A percentile compares a stretch with the other conserved stretches of the same genome.
Evolutionary conservation across 202 grass and related monocot genomes (phyloP).

Genomic region (Hordeum pubiflorum): DNA sequence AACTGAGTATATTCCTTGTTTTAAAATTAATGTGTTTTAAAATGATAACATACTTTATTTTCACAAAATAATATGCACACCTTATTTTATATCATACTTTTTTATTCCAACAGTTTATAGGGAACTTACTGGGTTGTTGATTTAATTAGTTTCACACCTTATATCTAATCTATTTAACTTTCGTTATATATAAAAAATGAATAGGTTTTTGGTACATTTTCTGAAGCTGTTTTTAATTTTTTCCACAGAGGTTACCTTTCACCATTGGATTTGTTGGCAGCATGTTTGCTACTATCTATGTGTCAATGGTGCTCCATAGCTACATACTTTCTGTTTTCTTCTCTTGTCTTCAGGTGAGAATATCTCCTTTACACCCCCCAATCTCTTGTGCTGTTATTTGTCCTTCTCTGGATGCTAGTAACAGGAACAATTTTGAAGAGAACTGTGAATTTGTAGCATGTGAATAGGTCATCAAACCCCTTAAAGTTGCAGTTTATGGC

Average conservation of each 20-base stretch:
- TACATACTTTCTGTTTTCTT: conserved; percentile 96
- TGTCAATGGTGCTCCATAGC: conserved; percentile 97
- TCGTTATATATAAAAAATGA: neutral
- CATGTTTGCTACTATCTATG: conserved; percentile 88
- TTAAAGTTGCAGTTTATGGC: neutral
- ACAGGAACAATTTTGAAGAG: neutral
- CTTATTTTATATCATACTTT: neutral
- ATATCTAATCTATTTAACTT: neutral
- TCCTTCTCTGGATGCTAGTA: conserved; percentile 3
- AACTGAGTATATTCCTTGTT: neutral
- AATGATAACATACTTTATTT: neutral
- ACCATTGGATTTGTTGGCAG: conserved; percentile 82
- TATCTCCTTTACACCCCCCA: neutral
- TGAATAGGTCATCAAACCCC: neutral
- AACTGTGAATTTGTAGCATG: neutral
- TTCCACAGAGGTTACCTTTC: conserved; percentile 88
- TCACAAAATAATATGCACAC: neutral
- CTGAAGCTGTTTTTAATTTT: conserved; percentile 1
- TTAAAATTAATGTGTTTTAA: conserved; percentile 1
- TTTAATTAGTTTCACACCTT: conserved; percentile 13
- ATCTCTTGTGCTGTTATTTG: conserved; percentile 2
- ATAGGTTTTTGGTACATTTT: neutral
- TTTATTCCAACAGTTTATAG: neutral
- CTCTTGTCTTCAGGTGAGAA: conserved; percentile 76
- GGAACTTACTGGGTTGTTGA: neutral